Conservation (phyloP, 768 basidiomycete species). For the Rhizopogon vesiculosus region DNA sequence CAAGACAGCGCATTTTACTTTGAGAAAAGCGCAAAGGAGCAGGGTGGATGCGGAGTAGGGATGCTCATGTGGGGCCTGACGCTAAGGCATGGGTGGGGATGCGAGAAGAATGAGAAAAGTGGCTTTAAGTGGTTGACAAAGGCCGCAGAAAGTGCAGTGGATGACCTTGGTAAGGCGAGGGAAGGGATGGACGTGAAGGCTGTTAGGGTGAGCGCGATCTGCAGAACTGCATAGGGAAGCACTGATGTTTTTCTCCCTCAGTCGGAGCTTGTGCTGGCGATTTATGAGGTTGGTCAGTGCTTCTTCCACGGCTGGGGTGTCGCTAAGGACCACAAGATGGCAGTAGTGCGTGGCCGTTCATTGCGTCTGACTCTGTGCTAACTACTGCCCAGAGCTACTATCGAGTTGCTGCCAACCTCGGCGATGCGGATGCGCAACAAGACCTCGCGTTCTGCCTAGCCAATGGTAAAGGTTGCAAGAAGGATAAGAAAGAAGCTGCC, state of each 20-base stretch:
- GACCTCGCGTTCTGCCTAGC: conserved; percentile 83
- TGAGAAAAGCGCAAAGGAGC: conserved; percentile 67
- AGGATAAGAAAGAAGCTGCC: conserved; percentile 80
- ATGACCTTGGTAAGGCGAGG: conserved; percentile 64
- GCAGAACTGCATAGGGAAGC: not conserved
- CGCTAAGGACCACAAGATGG: conserved; percentile 85
- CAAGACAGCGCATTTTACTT: conserved; percentile 67
- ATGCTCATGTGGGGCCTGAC: conserved; percentile 93
- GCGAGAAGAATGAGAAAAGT: conserved; percentile 67
- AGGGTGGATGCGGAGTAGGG: conserved; percentile 81
- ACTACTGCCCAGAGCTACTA: conserved; percentile 64
- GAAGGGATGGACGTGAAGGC: conserved; percentile 47
- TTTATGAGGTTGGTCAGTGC: conserved; percentile 90
- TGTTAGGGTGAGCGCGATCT: conserved; percentile 40
- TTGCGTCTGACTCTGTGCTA: not conserved
- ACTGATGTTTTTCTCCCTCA: conserved; percentile 19
- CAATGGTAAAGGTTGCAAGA: conserved; percentile 87
- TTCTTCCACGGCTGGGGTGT: conserved; percentile 94
- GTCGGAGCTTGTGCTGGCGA: conserved; percentile 81
- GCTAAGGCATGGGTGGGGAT: conserved; percentile 86
- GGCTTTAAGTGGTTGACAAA: conserved; percentile 81
- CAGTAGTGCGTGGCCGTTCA: conserved; percentile 48
- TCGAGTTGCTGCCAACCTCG: conserved; percentile 74
- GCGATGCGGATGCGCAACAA: conserved; percentile 83
- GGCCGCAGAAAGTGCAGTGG: conserved; percentile 78